Evolutionary conservation across 2,329 filamentous ascomycete species (phyloP).

Genomic region (Aspergillus fischeri): DNA sequence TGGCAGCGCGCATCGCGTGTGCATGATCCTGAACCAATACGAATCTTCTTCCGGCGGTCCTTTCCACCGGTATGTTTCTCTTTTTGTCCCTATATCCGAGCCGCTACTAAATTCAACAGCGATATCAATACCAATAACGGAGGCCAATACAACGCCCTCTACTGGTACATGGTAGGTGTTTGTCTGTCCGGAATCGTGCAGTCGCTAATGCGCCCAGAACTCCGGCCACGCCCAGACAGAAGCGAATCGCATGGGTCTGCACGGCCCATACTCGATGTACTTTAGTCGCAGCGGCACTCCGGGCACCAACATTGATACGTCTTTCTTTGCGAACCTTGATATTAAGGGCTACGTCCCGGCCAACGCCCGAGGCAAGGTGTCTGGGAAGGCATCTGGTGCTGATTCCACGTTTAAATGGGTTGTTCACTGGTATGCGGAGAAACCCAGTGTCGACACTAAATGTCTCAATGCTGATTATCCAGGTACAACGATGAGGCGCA

Average conservation of each 20-base stretch:
- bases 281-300: constrained; percentile 59
- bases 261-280: constrained; percentile 61
- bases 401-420: constrained; percentile 51
- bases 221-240: constrained; percentile 62
- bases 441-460: too few species aligned
- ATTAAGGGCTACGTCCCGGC: constrained; percentile 57
- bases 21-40: constrained; percentile 55
- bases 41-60: constrained; percentile 63
- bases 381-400: constrained; percentile 58
- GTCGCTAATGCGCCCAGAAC: constrained; percentile 42
- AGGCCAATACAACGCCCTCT: constrained; percentile 55
- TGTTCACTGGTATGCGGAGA: constrained; percentile 53
- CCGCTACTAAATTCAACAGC: constrained; percentile 16
- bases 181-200: too few species aligned
- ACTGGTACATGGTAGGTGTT: constrained; percentile 56
- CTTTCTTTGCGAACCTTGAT: constrained; percentile 57
- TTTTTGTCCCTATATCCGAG: not conserved
- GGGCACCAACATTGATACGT: constrained; percentile 48
- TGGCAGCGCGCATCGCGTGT: constrained; percentile 51
- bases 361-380: constrained; percentile 55
- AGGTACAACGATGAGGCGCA: constrained; percentile 56
- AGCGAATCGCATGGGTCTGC: constrained; percentile 57
- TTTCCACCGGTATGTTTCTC: constrained; percentile 50
- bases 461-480: not conserved
- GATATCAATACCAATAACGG: constrained; percentile 65